Percentiles rank a stretch among this genome's conserved stretches.
Evolutionary conservation across 768 basidiomycete species (phyloP).

Genomic region (Guyanaporus albipodus): DNA sequence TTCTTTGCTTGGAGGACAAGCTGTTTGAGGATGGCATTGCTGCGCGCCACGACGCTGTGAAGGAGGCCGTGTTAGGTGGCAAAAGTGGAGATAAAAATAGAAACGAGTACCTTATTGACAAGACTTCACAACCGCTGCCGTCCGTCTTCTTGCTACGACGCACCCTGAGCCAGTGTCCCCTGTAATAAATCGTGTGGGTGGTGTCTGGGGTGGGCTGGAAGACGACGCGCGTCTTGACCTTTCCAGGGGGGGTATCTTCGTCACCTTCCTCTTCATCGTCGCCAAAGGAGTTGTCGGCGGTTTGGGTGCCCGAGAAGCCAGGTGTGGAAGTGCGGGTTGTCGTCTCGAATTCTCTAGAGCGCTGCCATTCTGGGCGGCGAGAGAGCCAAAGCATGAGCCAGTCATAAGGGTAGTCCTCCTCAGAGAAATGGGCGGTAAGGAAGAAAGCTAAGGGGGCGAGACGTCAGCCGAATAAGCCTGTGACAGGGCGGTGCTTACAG

Average conservation of each 20-base stretch:
- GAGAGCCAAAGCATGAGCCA: slow-evolving; percentile 92
- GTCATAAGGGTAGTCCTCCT: slow-evolving; percentile 88
- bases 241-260: slow-evolving; percentile 49
- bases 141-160: slow-evolving; percentile 66
- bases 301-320: slow-evolving; percentile 45
- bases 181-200: slow-evolving; percentile 85
- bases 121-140: slow-evolving; percentile 63
- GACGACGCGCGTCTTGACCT: slow-evolving; percentile 73
- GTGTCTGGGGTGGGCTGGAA: slow-evolving; percentile 88
- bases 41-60: slow-evolving; percentile 74
- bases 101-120: slow-evolving; percentile 62
- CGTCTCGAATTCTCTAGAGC: slow-evolving; percentile 85
- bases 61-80: slow-evolving; percentile 9
- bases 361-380: slow-evolving; percentile 83
- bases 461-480: slow-evolving; percentile 8
- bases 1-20: slow-evolving; percentile 88
- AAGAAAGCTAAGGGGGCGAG: slow-evolving; percentile 56
- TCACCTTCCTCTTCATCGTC: slow-evolving; percentile 44
- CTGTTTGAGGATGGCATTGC: slow-evolving; percentile 80
- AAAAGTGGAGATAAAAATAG: slow-evolving; percentile 11
- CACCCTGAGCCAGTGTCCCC: slow-evolving; percentile 80
- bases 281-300: slow-evolving; percentile 53
- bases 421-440: slow-evolving; percentile 86
- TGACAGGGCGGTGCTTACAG: slow-evolving; percentile 47
- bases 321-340: slow-evolving; percentile 72